These are phyloP conservation scores for Backusella liffmaniae DNA, from an alignment of 192 early-diverging fungal species.

Conservation along the genomic window DNA sequence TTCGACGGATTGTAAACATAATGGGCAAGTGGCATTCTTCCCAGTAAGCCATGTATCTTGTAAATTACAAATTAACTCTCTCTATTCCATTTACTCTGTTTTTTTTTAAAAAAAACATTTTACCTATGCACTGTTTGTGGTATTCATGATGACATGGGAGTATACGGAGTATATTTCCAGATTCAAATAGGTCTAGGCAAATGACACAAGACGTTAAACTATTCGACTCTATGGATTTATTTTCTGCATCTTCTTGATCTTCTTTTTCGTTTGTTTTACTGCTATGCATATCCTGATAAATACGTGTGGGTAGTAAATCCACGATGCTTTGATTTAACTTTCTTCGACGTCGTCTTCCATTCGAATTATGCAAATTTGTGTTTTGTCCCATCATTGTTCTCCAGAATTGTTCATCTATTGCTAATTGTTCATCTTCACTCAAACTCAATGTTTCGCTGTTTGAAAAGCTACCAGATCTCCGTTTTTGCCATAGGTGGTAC, in stretches of 20 bases:
- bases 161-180: neutral
- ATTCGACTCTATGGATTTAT: neutral
- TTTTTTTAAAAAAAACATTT: neutral
- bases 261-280: neutral
- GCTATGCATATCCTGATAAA: neutral
- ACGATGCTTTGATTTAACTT: neutral
- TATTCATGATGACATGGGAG: neutral
- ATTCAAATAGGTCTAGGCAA: neutral
- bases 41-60: neutral
- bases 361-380: neutral
- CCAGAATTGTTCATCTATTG: conserved; percentile 2
- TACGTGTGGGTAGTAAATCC: neutral
- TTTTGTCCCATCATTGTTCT: neutral
- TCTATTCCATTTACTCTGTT: neutral
- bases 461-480: neutral
- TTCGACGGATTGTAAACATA: neutral
- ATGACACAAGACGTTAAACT: neutral
- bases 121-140: neutral
- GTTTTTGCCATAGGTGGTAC: neutral
- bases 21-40: neutral
- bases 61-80: neutral
- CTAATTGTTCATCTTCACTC: neutral
- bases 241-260: neutral
- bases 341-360: neutral
- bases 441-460: neutral